These are phyloP conservation scores for Lactarius hengduanensis DNA, from an alignment of 768 basidiomycete species.

Conservation along the genomic window DNA sequence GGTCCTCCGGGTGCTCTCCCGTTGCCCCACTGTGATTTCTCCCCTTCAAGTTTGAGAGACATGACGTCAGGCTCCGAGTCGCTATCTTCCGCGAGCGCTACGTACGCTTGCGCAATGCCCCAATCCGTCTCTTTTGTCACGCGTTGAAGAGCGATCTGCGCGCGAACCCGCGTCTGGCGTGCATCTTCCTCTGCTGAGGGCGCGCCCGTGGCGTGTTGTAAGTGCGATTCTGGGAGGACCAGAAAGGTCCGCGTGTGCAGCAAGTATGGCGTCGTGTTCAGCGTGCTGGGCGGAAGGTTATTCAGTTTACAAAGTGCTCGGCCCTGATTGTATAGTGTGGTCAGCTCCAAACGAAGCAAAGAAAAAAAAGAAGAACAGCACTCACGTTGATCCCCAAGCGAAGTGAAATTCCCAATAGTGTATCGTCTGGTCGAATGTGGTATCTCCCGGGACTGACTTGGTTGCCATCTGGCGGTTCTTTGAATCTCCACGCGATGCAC, in stretches of 20 bases:
- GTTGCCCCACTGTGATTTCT: slow-evolving; percentile 24
- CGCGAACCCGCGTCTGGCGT: slow-evolving; percentile 49
- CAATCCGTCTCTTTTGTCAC: slow-evolving; percentile 70
- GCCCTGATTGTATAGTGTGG: slow-evolving; percentile 39
- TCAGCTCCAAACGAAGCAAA: neutral
- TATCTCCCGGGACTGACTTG: slow-evolving; percentile 12
- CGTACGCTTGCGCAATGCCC: slow-evolving; percentile 65
- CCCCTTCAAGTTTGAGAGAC: slow-evolving; percentile 31
- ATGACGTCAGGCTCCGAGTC: slow-evolving; percentile 28
- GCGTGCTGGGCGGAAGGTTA: slow-evolving; percentile 58
- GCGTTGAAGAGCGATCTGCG: slow-evolving; percentile 58
- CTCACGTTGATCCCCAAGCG: slow-evolving; percentile 50
- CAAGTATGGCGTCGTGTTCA: slow-evolving; percentile 70
- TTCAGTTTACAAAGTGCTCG: slow-evolving; percentile 64
- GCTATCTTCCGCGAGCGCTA: slow-evolving; percentile 55
- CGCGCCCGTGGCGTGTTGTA: slow-evolving; percentile 32
- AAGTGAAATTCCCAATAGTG: slow-evolving; percentile 24
- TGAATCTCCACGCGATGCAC: neutral
- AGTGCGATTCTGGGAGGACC: slow-evolving; percentile 46
- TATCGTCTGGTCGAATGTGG: slow-evolving; percentile 27
- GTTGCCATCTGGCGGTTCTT: neutral
- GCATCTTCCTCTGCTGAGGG: slow-evolving; percentile 42
- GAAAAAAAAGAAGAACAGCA: slow-evolving; percentile 20
- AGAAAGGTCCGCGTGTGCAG: slow-evolving; percentile 65
- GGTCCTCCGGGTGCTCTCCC: slow-evolving; percentile 1